Conservation (phyloP, 2,329 filamentous ascomycete species). For the Diaporthe citriasiana region DNA sequence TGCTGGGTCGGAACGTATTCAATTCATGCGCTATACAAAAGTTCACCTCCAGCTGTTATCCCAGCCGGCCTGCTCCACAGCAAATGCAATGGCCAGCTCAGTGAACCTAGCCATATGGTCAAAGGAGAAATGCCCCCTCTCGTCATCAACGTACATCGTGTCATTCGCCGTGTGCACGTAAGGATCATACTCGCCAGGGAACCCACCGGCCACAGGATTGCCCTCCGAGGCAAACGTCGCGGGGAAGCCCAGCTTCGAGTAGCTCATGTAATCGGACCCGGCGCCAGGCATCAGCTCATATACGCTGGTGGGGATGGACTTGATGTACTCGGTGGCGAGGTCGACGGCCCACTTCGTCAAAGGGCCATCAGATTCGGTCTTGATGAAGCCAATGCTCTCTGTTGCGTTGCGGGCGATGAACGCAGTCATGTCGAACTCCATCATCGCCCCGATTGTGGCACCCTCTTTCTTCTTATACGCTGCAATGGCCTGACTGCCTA, state of each 20-base stretch:
- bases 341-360: slow-evolving; percentile 54
- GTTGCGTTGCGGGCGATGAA: slow-evolving; percentile 55
- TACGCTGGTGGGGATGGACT: slow-evolving; percentile 52
- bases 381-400: slow-evolving; percentile 57
- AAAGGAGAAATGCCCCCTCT: slow-evolving; percentile 55
- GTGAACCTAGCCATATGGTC: slow-evolving; percentile 58
- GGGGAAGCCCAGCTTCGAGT: slow-evolving; percentile 56
- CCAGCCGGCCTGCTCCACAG: slow-evolving; percentile 57
- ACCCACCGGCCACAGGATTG: slow-evolving; percentile 51
- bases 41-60: slow-evolving; percentile 55
- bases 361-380: slow-evolving; percentile 53
- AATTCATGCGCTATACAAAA: neutral
- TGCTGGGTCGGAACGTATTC: neutral
- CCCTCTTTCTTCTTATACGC: slow-evolving; percentile 73
- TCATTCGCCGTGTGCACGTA: slow-evolving; percentile 56
- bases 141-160: slow-evolving; percentile 55
- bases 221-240: slow-evolving; percentile 56
- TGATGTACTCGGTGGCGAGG: slow-evolving; percentile 54
- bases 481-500: slow-evolving; percentile 81
- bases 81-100: slow-evolving; percentile 56
- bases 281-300: slow-evolving; percentile 52
- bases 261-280: slow-evolving; percentile 59
- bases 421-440: slow-evolving; percentile 68
- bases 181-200: slow-evolving; percentile 54
- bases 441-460: slow-evolving; percentile 78